A percentile compares a stretch with the other conserved stretches of the same genome.
Conservation (phyloP, 345 rosid genomes). For the Noccaea bulbosa region DNA sequence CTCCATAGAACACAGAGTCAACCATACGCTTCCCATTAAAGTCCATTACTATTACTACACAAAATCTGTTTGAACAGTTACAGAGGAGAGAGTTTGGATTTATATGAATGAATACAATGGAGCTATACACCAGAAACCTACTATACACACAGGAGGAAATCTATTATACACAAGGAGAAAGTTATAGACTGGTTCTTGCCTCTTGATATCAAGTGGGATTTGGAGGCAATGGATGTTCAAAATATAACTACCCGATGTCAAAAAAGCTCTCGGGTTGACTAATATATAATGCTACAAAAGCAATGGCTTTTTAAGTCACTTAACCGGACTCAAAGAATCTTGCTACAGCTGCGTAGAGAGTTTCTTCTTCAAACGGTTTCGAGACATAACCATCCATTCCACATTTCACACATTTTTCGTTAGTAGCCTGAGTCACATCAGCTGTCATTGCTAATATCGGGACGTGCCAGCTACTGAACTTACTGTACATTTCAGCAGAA, state of each 20-base stretch:
- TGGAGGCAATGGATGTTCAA: constrained; percentile 27
- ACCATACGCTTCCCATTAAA: constrained; percentile 17
- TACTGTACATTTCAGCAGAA: constrained; percentile 48
- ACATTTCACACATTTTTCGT: constrained; percentile 70
- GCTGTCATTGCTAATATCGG: constrained; percentile 97
- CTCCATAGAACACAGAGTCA: constrained; percentile 27
- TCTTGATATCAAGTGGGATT: constrained; percentile 12
- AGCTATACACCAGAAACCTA: constrained; percentile 34
- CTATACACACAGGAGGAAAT: constrained; percentile 28
- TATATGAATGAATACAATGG: constrained; percentile 37
- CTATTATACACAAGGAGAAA: constrained; percentile 33
- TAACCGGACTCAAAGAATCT: constrained; percentile 60
- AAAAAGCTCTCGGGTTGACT: constrained; percentile 38
- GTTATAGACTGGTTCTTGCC: constrained; percentile 23
- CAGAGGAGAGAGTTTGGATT: constrained; percentile 12
- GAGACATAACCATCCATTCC: constrained; percentile 91
- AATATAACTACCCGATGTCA: constrained; percentile 23
- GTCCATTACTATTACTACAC: constrained; percentile 34
- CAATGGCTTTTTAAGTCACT: constrained; percentile 25
- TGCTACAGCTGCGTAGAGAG: constrained; percentile 79
- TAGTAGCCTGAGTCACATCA: constrained; percentile 82
- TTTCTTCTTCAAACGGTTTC: constrained; percentile 84
- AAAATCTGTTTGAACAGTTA: constrained; percentile 23
- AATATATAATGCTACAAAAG: constrained; percentile 22
- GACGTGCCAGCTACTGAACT: constrained; percentile 59